phyloP scores from a whole-genome alignment of 2,329 filamentous ascomycete genomes.

The Aspergillus intermedius region DNA sequence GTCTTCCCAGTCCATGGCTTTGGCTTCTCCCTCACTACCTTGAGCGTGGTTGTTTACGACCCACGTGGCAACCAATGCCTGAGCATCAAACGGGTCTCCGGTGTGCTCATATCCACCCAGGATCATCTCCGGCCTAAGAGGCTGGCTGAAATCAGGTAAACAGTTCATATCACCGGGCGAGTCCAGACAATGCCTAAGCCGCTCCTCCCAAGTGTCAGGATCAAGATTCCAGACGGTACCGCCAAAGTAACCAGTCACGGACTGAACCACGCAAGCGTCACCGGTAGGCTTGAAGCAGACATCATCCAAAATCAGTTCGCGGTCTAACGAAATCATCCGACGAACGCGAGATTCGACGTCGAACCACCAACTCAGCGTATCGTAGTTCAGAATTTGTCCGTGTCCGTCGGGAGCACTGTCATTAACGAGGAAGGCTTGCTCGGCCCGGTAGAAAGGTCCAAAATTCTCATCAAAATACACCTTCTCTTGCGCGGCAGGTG shows the following conservation, averaged over 20 bases:
- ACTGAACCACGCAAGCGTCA: conserved; percentile 85
- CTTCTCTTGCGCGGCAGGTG: conserved; percentile 85
- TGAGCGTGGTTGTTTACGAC: conserved; percentile 82
- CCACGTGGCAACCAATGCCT: conserved; percentile 86
- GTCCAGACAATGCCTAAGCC: conserved; percentile 65
- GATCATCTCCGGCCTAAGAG: conserved; percentile 76
- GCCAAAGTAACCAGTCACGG: conserved; percentile 81
- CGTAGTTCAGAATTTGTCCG: conserved; percentile 76
- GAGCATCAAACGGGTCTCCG: conserved; percentile 62
- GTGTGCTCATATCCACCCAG: conserved; percentile 68
- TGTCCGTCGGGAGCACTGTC: conserved; percentile 60
- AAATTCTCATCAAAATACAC: conserved; percentile 88
- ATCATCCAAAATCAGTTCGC: conserved; percentile 66
- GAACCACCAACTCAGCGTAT: conserved; percentile 90
- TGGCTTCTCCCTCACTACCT: conserved; percentile 61
- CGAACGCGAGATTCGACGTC: conserved; percentile 74
- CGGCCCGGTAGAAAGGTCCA: conserved; percentile 88
- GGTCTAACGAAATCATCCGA: conserved; percentile 62
- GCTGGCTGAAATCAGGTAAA: conserved; percentile 81
- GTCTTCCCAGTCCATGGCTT: conserved; percentile 84
- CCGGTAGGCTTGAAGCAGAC: conserved; percentile 93
- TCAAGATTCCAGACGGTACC: conserved; percentile 58
- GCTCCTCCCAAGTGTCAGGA: conserved; percentile 62
- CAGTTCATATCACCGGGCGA: conserved; percentile 68
- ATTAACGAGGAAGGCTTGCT: conserved; percentile 91